phyloP scores from a whole-genome alignment of 2,329 filamentous ascomycete species.

The Xylaria sp. region DNA sequence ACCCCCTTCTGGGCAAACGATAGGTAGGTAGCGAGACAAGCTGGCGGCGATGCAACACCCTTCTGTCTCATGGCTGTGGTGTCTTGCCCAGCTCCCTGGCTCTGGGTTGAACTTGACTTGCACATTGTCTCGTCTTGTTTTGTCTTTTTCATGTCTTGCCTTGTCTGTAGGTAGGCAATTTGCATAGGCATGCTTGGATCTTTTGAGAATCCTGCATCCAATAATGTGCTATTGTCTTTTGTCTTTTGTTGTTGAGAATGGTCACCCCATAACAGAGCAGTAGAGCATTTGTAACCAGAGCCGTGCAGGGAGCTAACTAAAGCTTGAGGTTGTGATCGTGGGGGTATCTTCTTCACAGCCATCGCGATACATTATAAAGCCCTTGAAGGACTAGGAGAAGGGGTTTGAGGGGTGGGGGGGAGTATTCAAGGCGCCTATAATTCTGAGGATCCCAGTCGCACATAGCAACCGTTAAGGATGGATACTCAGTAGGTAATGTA shows the following conservation, averaged over 20 bases:
- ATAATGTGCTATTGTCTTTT: no score
- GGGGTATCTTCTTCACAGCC: neutral
- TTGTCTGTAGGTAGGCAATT: no score
- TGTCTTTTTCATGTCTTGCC: no score
- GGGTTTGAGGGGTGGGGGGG: neutral
- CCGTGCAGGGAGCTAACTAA: neutral
- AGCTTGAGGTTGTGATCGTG: slow-evolving; percentile 1
- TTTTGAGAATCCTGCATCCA: neutral
- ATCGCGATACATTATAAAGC: neutral
- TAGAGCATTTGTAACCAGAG: neutral
- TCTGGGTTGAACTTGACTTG: slow-evolving; percentile 2
- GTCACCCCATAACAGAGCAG: neutral
- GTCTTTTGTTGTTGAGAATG: neutral
- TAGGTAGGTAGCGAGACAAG: slow-evolving; percentile 3
- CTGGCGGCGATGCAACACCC: neutral
- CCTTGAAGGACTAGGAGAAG: neutral
- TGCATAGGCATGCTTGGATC: neutral
- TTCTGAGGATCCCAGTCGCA: neutral
- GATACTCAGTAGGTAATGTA: neutral
- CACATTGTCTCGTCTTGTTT: no score
- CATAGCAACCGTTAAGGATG: no score
- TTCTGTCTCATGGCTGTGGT: slow-evolving; percentile 16
- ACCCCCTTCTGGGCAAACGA: neutral
- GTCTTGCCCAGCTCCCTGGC: slow-evolving; percentile 1
- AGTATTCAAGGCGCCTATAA: neutral